Evolutionary conservation across 805 yeast species (phyloP).

Genomic region (Wickerhamiella galacta): DNA sequence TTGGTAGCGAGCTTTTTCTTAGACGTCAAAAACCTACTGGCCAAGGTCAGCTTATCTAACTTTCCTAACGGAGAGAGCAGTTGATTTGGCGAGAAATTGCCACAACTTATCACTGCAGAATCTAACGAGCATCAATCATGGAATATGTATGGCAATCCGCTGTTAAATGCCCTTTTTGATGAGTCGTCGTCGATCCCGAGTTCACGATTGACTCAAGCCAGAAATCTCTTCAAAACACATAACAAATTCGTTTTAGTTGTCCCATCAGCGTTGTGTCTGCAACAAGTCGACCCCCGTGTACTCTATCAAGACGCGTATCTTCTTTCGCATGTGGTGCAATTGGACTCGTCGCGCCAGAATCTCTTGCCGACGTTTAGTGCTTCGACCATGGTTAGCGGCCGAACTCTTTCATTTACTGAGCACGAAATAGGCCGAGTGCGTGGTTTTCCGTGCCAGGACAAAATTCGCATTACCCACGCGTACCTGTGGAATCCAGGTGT

Average conservation of each 20-base stretch:
- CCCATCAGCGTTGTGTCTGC: slow-evolving; percentile 8
- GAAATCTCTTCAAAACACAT: slow-evolving; percentile 4
- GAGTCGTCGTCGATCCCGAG: slow-evolving; percentile 9
- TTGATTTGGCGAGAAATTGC: no score
- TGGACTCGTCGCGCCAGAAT: slow-evolving; percentile 3
- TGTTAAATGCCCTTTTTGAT: slow-evolving; percentile 13
- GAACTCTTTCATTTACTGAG: slow-evolving; percentile 2
- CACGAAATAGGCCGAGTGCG: slow-evolving; percentile 1
- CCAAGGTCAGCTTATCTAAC: no score
- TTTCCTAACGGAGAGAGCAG: no score
- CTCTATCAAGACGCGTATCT: slow-evolving; percentile 11
- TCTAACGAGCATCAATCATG: no score
- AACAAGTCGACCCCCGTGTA: slow-evolving; percentile 5
- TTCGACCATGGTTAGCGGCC: slow-evolving; percentile 2
- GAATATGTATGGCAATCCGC: slow-evolving; percentile 7
- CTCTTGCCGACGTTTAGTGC: slow-evolving; percentile 2
- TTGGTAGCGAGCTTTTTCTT: no score
- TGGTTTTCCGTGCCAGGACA: slow-evolving; percentile 3
- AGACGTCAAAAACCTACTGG: no score
- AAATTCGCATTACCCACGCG: not conserved
- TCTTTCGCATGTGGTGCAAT: slow-evolving; percentile 11
- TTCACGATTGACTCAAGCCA: slow-evolving; percentile 4
- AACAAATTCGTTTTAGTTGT: slow-evolving; percentile 8
- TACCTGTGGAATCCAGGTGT: slow-evolving; percentile 8
- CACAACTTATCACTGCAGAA: no score